Percentiles rank a stretch among this genome's conserved stretches.
phyloP scores from a whole-genome alignment of 345 rosid species.

The Isatis tinctoria region DNA sequence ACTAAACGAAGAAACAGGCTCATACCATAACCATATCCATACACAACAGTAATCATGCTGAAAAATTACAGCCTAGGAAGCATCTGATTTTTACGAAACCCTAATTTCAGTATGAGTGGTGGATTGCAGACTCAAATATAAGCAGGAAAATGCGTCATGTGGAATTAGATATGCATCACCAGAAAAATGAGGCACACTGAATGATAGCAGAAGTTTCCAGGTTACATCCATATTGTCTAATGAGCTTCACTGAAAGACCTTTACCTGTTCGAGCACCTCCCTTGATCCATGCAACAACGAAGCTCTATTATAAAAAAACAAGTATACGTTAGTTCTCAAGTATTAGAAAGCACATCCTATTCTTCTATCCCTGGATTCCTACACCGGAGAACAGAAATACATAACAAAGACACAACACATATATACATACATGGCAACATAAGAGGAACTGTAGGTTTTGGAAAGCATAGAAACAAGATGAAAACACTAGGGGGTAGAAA shows the following conservation, averaged over 20 bases:
- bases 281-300: conserved; percentile 85
- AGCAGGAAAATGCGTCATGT: not conserved
- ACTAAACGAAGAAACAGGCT: conserved; percentile 13
- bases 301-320: conserved; percentile 51
- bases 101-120: not conserved
- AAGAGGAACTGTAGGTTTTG: not conserved
- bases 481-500: not conserved
- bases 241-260: conserved; percentile 9
- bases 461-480: not conserved
- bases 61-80: not conserved
- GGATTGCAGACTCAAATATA: conserved; percentile 16
- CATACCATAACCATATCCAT: conserved; percentile 3
- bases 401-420: conserved; percentile 2
- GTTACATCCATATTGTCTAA: conserved; percentile 2
- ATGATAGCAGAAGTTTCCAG: not conserved
- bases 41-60: conserved; percentile 2
- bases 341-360: conserved; percentile 6
- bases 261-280: conserved; percentile 82
- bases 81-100: not conserved
- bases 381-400: not conserved
- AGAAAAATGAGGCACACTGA: not conserved
- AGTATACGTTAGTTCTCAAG: conserved; percentile 8
- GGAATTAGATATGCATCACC: conserved; percentile 7
- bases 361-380: not conserved
- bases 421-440: not conserved